A percentile compares a stretch with the other conserved stretches of the same genome.
Conservation (phyloP, 129 eudicot genomes). For the Ambrosia artemisiifolia region DNA sequence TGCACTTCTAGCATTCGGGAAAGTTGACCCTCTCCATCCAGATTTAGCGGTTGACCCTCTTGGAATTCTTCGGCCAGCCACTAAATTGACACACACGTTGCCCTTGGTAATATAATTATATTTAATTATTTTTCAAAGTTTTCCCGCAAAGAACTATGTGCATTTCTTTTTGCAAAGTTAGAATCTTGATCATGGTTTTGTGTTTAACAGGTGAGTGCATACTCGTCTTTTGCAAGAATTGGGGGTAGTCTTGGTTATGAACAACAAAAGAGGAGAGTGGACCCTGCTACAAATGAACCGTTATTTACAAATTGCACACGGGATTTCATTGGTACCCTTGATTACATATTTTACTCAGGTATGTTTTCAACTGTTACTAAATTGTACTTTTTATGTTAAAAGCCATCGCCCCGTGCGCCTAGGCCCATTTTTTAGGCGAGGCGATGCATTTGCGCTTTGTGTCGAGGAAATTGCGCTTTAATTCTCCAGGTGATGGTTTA, state of each 20-base stretch:
- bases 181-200: constrained; percentile 4
- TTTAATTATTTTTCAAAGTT: not conserved
- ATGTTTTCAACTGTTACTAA: too few species aligned
- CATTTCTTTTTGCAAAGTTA: not conserved
- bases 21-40: constrained; percentile 85
- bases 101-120: constrained; percentile 62
- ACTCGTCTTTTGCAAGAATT: constrained; percentile 84
- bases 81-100: constrained; percentile 67
- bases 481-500: too few species aligned
- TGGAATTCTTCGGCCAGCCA: constrained; percentile 67
- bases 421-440: too few species aligned
- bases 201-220: constrained; percentile 75
- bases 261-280: constrained; percentile 76
- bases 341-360: constrained; percentile 96
- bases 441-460: too few species aligned
- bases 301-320: constrained; percentile 77
- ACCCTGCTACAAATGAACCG: constrained; percentile 29
- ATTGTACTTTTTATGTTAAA: too few species aligned
- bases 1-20: constrained; percentile 84
- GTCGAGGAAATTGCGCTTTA: too few species aligned
- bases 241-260: constrained; percentile 62
- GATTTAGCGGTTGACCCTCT: constrained; percentile 85
- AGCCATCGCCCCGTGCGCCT: too few species aligned
- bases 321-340: constrained; percentile 80
- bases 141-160: not conserved